Base-by-base conservation (phyloP, 257 asterid genomes). In the Verbena officinalis region DNA sequence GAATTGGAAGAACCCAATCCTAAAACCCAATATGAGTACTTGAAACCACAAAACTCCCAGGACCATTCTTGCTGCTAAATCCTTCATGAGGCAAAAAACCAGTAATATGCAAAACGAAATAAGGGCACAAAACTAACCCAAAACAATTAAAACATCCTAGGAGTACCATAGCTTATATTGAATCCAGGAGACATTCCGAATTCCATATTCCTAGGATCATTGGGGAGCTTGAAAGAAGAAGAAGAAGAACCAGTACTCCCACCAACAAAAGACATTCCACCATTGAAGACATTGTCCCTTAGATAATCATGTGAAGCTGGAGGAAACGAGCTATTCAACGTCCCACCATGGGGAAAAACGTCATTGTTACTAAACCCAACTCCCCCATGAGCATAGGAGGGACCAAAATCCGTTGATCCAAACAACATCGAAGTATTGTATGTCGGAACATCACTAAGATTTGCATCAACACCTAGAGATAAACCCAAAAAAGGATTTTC, bases 61-160 rank as follows among this genome's bases (percentile, higher is more conserved):
- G 33, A 27, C 33, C 33, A 27, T 27, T 27, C 5, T 5, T 27
- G 33, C 33, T 27, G 33, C 33, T 27, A 27, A 27, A 27, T 27
- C 33, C 33, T 27, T 27, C 33, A 27, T 27, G 2, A n/a, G 33
- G 5, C 33, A 17, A 38, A 5, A 38, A 38, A 39, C n/a, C 11
- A 64, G 9, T 10, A 9, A 23, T 2, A 40, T 3, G 4, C 24
- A 15, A 2, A 17, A 19, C 16, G 15, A 13, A 70, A 33, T 27
- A 27, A 53, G 9, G 0, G 0, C 8, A 14, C 21, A 45, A 5
- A 27, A 13, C 12, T 12, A 54, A 46, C 58, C 67, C 19, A 42
- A 46, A 43, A 17, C 36, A 46, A 57, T 59, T 54, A 58, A 42
- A 67, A 73, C 55, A 73, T 19, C 36, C 70, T 23, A 19, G 23